phyloP scores from a whole-genome alignment of 164 flowering plant genomes.

The Houttuynia cordata region DNA sequence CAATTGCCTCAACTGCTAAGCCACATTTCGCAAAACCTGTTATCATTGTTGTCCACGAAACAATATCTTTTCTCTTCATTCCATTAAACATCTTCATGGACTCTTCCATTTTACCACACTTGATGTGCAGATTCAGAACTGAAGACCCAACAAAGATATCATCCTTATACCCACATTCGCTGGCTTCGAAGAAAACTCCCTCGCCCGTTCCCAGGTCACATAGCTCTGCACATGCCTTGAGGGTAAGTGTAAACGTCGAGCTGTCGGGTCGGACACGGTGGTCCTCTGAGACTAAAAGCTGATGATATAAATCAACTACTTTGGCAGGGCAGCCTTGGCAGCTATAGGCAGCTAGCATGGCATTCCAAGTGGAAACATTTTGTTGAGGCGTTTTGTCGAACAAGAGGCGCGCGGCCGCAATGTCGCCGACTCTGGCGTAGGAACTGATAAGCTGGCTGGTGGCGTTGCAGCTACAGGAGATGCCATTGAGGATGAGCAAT shows the following conservation, averaged over 20 bases:
- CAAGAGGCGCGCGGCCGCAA: conserved; percentile 14
- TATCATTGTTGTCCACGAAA: conserved; percentile 19
- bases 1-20: conserved; percentile 10
- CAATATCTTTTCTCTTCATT: conserved; percentile 16
- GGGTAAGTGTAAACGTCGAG: conserved; percentile 14
- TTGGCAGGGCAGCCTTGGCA: conserved; percentile 3
- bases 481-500: conserved; percentile 11
- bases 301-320: conserved; percentile 8
- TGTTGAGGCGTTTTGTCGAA: conserved; percentile 14
- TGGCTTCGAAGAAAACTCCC: conserved; percentile 6
- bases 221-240: conserved; percentile 14
- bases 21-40: conserved; percentile 15
- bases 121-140: conserved; percentile 15
- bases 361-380: conserved; percentile 15
- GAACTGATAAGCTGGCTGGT: conserved; percentile 11
- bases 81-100: conserved; percentile 11
- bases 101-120: conserved; percentile 16
- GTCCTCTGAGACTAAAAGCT: conserved; percentile 1
- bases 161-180: conserved; percentile 12
- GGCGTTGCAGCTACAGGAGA: conserved; percentile 3
- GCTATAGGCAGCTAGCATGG: conserved; percentile 16
- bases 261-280: conserved; percentile 10
- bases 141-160: conserved; percentile 23
- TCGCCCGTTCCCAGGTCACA: conserved; percentile 11
- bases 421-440: conserved; percentile 11